A percentile compares a stretch with the other conserved stretches of the same genome.
Conservation (phyloP, 2,329 filamentous ascomycete species). For the Aquanectria penicillioides region DNA sequence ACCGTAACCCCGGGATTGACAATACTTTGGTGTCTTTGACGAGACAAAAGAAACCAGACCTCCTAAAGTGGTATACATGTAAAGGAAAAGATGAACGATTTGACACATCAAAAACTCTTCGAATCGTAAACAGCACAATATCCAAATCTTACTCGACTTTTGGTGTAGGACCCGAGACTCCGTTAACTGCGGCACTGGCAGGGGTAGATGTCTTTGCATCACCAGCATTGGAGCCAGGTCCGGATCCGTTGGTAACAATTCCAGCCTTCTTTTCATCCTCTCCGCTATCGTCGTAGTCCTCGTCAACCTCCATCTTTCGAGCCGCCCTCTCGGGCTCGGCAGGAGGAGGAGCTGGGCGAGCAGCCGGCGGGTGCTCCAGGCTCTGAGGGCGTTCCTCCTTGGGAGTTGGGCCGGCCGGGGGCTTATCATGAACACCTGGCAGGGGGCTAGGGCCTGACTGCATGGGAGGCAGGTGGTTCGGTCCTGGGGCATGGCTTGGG, state of each 20-base stretch:
- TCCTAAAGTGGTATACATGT: slow-evolving; percentile 34
- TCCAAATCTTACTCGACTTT: slow-evolving; percentile 56
- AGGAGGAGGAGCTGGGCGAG: slow-evolving; percentile 59
- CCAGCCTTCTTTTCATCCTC: slow-evolving; percentile 80
- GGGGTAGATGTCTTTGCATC: slow-evolving; percentile 64
- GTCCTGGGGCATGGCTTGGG: slow-evolving; percentile 64
- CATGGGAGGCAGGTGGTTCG: slow-evolving; percentile 69
- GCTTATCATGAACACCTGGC: slow-evolving; percentile 62
- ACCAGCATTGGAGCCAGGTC: slow-evolving; percentile 57
- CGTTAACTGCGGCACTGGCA: slow-evolving; percentile 59
- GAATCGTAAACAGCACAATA: slow-evolving; percentile 35
- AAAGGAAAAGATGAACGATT: slow-evolving; percentile 27
- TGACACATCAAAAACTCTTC: slow-evolving; percentile 37
- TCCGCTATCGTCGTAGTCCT: slow-evolving; percentile 95
- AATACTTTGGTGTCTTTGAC: slow-evolving; percentile 30
- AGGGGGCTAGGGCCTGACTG: slow-evolving; percentile 68
- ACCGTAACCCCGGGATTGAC: slow-evolving; percentile 33
- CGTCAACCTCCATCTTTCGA: slow-evolving; percentile 95
- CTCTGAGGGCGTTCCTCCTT: slow-evolving; percentile 69
- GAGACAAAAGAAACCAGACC: slow-evolving; percentile 34
- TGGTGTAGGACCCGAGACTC: slow-evolving; percentile 49
- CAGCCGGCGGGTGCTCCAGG: slow-evolving; percentile 49
- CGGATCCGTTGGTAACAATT: slow-evolving; percentile 54
- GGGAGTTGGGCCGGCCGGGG: slow-evolving; percentile 44
- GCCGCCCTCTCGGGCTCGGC: slow-evolving; percentile 83